Percentiles rank a stretch among this genome's conserved stretches.
Conservation (phyloP, 2,329 filamentous ascomycete species). For the Neopestalotiopsis rosae region DNA sequence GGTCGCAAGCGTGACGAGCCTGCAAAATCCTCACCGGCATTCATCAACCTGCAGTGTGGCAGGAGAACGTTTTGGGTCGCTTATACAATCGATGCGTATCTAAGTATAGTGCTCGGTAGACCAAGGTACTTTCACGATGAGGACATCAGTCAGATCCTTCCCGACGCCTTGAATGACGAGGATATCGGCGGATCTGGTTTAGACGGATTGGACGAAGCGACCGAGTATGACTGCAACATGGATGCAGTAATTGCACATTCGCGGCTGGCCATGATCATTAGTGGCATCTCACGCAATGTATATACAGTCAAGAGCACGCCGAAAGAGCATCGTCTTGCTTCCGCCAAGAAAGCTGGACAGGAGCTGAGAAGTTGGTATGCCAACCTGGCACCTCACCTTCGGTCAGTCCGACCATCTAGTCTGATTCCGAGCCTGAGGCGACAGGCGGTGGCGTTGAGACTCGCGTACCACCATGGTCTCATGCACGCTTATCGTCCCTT, state of each 20-base stretch:
- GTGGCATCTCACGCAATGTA: not conserved
- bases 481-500: not conserved
- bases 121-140: constrained; percentile 68
- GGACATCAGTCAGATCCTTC: constrained; percentile 55
- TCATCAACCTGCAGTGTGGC: constrained; percentile 34
- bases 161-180: not conserved
- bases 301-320: not conserved
- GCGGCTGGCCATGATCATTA: not conserved
- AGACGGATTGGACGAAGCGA: not conserved
- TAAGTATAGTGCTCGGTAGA: constrained; percentile 65
- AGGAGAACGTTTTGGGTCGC: constrained; percentile 65
- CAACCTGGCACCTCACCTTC: not conserved
- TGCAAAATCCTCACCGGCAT: not conserved
- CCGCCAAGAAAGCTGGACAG: not conserved
- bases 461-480: not conserved
- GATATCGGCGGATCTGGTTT: not conserved
- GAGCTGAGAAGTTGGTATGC: not conserved
- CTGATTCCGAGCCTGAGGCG: not conserved
- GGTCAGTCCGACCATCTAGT: not conserved
- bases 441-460: not conserved
- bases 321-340: not conserved
- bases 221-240: constrained; percentile 2
- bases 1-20: not conserved
- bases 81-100: constrained; percentile 68
- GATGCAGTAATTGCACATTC: not conserved